Percentiles rank a stretch among this genome's conserved stretches.
These are phyloP conservation scores for Annulohypoxylon truncatum DNA, from an alignment of 2,329 filamentous ascomycete species.

Conservation along the genomic window DNA sequence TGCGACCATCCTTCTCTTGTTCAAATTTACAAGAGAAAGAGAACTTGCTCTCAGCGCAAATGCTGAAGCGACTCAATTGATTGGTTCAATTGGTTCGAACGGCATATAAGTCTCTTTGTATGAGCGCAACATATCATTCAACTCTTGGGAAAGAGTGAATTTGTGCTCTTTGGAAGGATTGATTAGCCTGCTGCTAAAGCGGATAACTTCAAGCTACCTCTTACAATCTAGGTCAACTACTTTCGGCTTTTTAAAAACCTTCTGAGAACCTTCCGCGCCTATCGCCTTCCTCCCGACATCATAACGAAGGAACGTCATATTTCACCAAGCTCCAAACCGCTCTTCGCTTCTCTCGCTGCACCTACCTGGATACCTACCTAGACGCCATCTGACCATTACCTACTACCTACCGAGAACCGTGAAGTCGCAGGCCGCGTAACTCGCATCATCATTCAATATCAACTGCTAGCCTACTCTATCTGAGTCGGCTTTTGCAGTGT, in stretches of 20 bases:
- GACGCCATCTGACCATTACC: neutral
- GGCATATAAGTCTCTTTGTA: slow-evolving; percentile 32
- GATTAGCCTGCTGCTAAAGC: neutral
- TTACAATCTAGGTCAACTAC: slow-evolving; percentile 12
- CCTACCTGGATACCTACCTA: neutral
- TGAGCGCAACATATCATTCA: slow-evolving; percentile 20
- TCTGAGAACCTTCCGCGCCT: neutral
- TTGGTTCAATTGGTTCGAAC: slow-evolving; percentile 22
- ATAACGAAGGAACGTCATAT: slow-evolving; percentile 26
- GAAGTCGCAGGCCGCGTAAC: slow-evolving; percentile 9
- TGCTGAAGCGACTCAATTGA: slow-evolving; percentile 25
- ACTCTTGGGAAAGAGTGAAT: slow-evolving; percentile 26
- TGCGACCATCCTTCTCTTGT: slow-evolving; percentile 22
- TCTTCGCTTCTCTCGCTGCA: neutral
- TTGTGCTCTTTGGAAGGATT: slow-evolving; percentile 16
- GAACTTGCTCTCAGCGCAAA: slow-evolving; percentile 23
- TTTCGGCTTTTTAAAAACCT: slow-evolving; percentile 12
- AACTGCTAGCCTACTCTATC: slow-evolving; percentile 11
- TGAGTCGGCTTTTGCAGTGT: slow-evolving; percentile 20
- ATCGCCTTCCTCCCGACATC: slow-evolving; percentile 1
- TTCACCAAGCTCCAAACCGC: slow-evolving; percentile 14
- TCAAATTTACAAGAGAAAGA: slow-evolving; percentile 33
- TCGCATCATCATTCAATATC: slow-evolving; percentile 19
- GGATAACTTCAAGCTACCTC: slow-evolving; percentile 1
- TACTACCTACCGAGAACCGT: slow-evolving; percentile 7